Conservation (phyloP, 2,329 filamentous ascomycete genomes). For the Diplocarpon mali region DNA sequence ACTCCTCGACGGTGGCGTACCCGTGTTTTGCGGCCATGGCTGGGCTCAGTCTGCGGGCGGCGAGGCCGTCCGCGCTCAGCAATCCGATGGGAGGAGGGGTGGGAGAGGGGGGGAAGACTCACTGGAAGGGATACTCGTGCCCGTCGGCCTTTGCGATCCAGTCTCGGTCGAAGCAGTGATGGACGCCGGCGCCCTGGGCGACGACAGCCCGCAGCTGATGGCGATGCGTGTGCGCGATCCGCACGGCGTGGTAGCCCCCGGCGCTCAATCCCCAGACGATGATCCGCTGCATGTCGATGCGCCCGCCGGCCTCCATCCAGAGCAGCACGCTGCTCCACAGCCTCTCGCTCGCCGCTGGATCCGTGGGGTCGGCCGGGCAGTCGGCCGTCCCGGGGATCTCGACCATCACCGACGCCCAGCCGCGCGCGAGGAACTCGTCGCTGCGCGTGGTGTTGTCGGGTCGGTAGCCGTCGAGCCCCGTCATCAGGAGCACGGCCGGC, state of each 20-base stretch:
- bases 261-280: constrained; percentile 54
- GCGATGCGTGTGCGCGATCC: constrained; percentile 57
- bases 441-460: constrained; percentile 51
- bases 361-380: constrained; percentile 50
- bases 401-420: constrained; percentile 50
- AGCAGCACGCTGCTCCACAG: constrained; percentile 51
- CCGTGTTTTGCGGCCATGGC: constrained; percentile 53
- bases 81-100: no score
- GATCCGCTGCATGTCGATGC: constrained; percentile 46
- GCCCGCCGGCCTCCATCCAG: constrained; percentile 41
- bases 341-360: constrained; percentile 48
- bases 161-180: constrained; percentile 47
- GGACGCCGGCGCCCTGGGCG: constrained; percentile 52
- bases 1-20: constrained; percentile 43
- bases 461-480: constrained; percentile 51
- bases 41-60: constrained; percentile 36
- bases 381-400: constrained; percentile 61
- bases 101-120: constrained; percentile 24
- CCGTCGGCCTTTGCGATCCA: constrained; percentile 53
- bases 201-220: constrained; percentile 41
- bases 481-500: constrained; percentile 46
- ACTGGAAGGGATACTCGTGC: constrained; percentile 55
- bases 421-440: constrained; percentile 49
- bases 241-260: constrained; percentile 58
- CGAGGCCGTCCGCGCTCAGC: no score